These are phyloP conservation scores for Lophium mytilinum DNA, from an alignment of 495 filamentous ascomycete species.

Conservation along the genomic window DNA sequence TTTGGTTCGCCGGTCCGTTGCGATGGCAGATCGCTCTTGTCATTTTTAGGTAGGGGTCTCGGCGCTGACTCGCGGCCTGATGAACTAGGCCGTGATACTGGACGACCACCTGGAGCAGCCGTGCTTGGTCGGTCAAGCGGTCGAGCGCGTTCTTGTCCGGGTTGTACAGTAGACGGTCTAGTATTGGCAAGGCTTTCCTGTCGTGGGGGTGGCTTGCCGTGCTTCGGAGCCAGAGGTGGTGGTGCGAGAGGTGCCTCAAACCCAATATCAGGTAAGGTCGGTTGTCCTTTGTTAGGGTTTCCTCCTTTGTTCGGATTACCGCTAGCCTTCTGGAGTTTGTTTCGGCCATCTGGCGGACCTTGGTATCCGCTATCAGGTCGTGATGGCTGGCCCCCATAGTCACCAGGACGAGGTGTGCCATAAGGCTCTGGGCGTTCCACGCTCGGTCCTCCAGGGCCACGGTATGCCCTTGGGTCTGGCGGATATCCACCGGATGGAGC, in stretches of 20 bases:
- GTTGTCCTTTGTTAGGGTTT: constrained; percentile 7
- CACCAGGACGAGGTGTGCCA: constrained; percentile 7
- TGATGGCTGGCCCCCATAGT: not conserved
- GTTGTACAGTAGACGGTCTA: constrained; percentile 18
- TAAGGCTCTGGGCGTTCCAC: constrained; percentile 20
- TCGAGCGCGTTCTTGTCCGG: constrained; percentile 12
- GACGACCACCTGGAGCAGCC: constrained; percentile 9
- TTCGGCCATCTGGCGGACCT: constrained; percentile 24
- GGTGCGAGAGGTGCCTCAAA: constrained; percentile 21
- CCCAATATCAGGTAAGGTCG: constrained; percentile 23
- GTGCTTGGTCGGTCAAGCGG: constrained; percentile 3
- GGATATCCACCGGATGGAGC: constrained; percentile 7
- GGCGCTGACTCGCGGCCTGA: constrained; percentile 14
- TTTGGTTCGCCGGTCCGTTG: not conserved
- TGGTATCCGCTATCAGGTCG: constrained; percentile 29
- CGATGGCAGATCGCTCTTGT: not conserved
- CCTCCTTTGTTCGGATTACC: not conserved
- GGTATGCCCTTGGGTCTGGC: constrained; percentile 15
- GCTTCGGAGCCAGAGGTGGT: no score
- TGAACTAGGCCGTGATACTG: constrained; percentile 5
- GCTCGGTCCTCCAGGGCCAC: constrained; percentile 22
- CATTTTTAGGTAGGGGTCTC: not conserved
- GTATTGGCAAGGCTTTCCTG: not conserved
- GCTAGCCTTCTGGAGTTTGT: constrained; percentile 18
- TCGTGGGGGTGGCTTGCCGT: constrained; percentile 4